A percentile compares a stretch with the other conserved stretches of the same genome.
Evolutionary conservation across 352 stramenopile genomes (phyloP).

Genomic region (Phytophthora podocarpi): DNA sequence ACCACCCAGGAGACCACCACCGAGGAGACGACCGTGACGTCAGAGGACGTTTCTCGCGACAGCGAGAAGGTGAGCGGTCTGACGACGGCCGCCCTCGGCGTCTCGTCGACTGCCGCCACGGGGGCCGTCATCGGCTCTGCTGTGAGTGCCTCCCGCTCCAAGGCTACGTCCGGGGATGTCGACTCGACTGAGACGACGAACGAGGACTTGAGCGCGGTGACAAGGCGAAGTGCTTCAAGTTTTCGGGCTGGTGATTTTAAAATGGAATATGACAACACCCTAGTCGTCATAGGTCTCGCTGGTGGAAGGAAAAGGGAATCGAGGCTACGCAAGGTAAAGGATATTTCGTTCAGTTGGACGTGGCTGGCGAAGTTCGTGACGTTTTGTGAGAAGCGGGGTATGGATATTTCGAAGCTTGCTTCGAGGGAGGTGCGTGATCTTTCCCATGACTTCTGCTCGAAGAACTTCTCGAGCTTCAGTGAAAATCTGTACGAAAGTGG

Average conservation of each 20-base stretch:
- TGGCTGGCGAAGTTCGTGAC: slow-evolving; percentile 16
- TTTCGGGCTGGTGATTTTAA: not conserved
- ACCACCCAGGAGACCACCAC: too few relatives aligned
- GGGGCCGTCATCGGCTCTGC: slow-evolving; percentile 1
- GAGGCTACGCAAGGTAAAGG: slow-evolving; percentile 11
- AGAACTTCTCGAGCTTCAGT: slow-evolving; percentile 17
- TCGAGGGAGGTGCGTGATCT: slow-evolving; percentile 8
- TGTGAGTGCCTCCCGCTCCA: slow-evolving; percentile 1
- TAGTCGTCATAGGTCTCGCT: slow-evolving; percentile 13
- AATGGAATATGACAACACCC: not conserved
- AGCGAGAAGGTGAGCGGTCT: not conserved
- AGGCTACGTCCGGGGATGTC: not conserved
- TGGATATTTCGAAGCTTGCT: slow-evolving; percentile 6
- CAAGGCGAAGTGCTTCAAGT: not conserved
- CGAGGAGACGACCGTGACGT: slow-evolving; percentile 7
- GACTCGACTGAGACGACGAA: slow-evolving; percentile 6
- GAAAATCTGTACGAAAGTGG: slow-evolving; percentile 27
- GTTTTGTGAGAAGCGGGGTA: slow-evolving; percentile 19
- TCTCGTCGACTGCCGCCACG: not conserved
- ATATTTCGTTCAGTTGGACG: not conserved
- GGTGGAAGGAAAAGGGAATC: not conserved
- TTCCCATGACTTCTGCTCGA: slow-evolving; percentile 18
- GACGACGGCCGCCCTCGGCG: not conserved
- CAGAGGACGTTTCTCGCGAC: not conserved
- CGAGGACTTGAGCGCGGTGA: not conserved